Evolutionary conservation across 129 eudicot genomes (phyloP).

Genomic region (Lactuca sativa): DNA sequence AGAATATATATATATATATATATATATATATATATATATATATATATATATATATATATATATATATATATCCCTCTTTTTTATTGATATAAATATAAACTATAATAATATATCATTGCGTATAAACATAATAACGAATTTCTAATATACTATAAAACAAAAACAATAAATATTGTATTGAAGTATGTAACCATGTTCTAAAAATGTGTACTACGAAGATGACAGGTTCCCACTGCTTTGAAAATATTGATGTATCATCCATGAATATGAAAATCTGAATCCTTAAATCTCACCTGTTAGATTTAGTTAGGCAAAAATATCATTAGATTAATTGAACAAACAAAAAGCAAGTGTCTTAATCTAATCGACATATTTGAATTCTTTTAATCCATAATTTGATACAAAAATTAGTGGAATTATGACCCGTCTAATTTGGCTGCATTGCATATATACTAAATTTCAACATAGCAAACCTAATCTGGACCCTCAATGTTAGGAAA

Average conservation of each 20-base stretch:
- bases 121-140: slow-evolving; percentile 23
- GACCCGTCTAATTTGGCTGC: slow-evolving; percentile 24
- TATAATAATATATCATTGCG: slow-evolving; percentile 4
- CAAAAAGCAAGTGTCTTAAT: slow-evolving; percentile 8
- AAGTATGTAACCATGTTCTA: slow-evolving; percentile 12
- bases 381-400: slow-evolving; percentile 10
- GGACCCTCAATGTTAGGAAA: slow-evolving; percentile 10
- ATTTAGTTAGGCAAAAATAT: slow-evolving; percentile 4
- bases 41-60: no score
- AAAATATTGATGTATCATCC: slow-evolving; percentile 13
- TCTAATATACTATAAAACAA: background rate
- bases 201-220: slow-evolving; percentile 24
- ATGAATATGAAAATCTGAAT: slow-evolving; percentile 25
- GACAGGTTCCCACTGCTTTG: slow-evolving; percentile 18
- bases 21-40: no score
- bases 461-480: slow-evolving; percentile 32
- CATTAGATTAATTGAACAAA: slow-evolving; percentile 19
- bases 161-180: slow-evolving; percentile 1
- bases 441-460: slow-evolving; percentile 25
- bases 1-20: slow-evolving; percentile 14
- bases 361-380: slow-evolving; percentile 25
- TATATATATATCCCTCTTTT: background rate
- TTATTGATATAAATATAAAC: slow-evolving; percentile 9
- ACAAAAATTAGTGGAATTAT: slow-evolving; percentile 14
- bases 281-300: slow-evolving; percentile 32